These are phyloP conservation scores for Lepidium aucheri DNA, from an alignment of 345 rosid genomes.

Conservation along the genomic window DNA sequence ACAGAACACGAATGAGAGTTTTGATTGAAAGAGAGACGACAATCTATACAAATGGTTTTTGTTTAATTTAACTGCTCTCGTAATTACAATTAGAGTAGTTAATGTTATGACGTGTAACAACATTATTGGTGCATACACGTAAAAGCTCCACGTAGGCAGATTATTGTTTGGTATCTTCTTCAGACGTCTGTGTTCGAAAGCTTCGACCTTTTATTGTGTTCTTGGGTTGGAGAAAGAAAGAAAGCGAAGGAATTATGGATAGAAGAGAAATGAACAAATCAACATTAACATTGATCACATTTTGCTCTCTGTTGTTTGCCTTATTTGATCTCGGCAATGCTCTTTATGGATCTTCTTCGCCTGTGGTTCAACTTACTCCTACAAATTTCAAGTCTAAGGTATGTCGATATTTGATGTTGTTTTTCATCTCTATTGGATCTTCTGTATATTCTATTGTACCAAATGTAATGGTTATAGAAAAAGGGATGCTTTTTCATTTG, in stretches of 20 bases:
- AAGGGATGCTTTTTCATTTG: background rate
- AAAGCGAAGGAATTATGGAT: background rate
- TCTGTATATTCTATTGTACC: background rate
- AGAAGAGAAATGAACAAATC: slow-evolving; percentile 33
- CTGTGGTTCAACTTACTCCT: slow-evolving; percentile 83
- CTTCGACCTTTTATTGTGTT: background rate
- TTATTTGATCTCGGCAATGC: slow-evolving; percentile 34
- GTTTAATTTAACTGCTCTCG: no score
- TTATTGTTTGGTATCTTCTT: background rate
- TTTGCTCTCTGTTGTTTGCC: slow-evolving; percentile 17
- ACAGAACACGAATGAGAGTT: no score
- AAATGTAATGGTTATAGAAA: background rate
- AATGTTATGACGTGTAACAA: slow-evolving; percentile 31
- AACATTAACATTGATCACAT: slow-evolving; percentile 4
- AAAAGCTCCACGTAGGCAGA: background rate
- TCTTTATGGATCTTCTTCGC: slow-evolving; percentile 78
- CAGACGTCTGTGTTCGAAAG: background rate
- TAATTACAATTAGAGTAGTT: no score
- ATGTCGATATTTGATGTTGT: background rate
- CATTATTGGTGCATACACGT: slow-evolving; percentile 56
- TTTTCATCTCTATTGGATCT: background rate
- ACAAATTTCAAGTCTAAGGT: slow-evolving; percentile 94
- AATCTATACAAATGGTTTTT: no score
- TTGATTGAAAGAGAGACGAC: no score
- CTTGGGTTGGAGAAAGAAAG: slow-evolving; percentile 17